These are phyloP conservation scores for Jatropha podagrica DNA, from an alignment of 441 rosid genomes.

Conservation along the genomic window DNA sequence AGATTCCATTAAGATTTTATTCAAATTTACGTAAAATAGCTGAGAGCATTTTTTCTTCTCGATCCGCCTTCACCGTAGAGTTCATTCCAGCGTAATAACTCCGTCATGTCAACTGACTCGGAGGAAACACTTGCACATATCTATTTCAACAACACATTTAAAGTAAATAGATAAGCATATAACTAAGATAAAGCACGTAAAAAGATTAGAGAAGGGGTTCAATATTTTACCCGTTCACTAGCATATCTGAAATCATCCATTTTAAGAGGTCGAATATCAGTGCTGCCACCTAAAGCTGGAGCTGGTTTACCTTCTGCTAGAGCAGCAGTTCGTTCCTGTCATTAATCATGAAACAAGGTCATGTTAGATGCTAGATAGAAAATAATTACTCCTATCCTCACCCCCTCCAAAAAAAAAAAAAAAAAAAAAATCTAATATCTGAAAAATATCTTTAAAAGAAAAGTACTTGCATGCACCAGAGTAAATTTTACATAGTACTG, in stretches of 20 bases:
- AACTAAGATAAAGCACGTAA: neutral
- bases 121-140: constrained; percentile 96
- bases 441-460: too few species aligned
- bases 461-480: too few species aligned
- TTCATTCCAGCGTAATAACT: constrained; percentile 90
- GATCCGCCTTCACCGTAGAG: constrained; percentile 93
- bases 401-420: too few species aligned
- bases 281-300: constrained; percentile 67
- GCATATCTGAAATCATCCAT: constrained; percentile 70
- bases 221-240: constrained; percentile 59
- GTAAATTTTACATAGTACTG: too few species aligned
- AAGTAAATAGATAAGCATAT: neutral
- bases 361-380: neutral
- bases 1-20: neutral
- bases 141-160: constrained; percentile 29
- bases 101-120: constrained; percentile 83
- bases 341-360: constrained; percentile 16
- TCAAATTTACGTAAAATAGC: constrained; percentile 80
- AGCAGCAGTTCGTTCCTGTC: constrained; percentile 62
- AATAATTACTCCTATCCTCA: neutral
- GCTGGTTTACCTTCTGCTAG: constrained; percentile 62
- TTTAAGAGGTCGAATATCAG: constrained; percentile 58
- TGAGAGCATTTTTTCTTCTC: constrained; percentile 80
- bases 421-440: too few species aligned
- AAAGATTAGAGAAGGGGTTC: too few species aligned